Percentiles rank a stretch among this genome's conserved stretches.
Evolutionary conservation across 164 flowering plant species (phyloP).

Genomic region (Sedum album): DNA sequence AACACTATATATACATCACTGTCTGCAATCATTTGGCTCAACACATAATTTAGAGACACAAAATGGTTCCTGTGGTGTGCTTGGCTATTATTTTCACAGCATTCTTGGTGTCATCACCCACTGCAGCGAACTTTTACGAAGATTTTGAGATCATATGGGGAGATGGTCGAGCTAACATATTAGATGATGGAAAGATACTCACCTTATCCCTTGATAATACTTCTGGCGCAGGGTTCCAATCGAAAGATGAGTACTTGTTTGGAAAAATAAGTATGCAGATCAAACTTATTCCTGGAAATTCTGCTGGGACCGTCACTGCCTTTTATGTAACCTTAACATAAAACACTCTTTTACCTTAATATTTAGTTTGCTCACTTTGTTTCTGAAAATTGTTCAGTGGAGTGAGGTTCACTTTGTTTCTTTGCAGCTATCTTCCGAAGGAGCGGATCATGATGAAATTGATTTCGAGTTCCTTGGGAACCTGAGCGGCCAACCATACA

Average conservation of each 20-base stretch:
- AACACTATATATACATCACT: neutral
- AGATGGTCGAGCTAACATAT: neutral
- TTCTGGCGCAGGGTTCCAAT: conserved; percentile 11
- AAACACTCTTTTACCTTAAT: neutral
- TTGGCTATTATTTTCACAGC: conserved; percentile 2
- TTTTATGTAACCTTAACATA: neutral
- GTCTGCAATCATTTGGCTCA: neutral
- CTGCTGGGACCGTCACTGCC: conserved; percentile 8
- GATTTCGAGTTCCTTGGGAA: conserved; percentile 12
- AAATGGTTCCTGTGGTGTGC: conserved; percentile 6
- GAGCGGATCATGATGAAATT: conserved; percentile 7
- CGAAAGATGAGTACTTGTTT: conserved; percentile 8
- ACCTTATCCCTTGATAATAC: conserved; percentile 5
- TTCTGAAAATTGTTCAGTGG: neutral
- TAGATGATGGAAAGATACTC: neutral
- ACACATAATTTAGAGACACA: neutral
- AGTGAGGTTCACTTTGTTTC: neutral
- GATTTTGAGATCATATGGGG: conserved; percentile 10
- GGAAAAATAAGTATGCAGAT: conserved; percentile 10
- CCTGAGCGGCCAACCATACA: conserved; percentile 4
- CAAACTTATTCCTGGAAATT: conserved; percentile 12
- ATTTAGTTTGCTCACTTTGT: neutral
- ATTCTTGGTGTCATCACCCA: neutral
- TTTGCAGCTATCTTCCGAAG: conserved; percentile 9
- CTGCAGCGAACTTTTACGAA: neutral